Percentiles rank a stretch among this genome's conserved stretches.
These are phyloP conservation scores for Microsporum canis DNA, from an alignment of 2,329 filamentous ascomycete species.

Conservation along the genomic window DNA sequence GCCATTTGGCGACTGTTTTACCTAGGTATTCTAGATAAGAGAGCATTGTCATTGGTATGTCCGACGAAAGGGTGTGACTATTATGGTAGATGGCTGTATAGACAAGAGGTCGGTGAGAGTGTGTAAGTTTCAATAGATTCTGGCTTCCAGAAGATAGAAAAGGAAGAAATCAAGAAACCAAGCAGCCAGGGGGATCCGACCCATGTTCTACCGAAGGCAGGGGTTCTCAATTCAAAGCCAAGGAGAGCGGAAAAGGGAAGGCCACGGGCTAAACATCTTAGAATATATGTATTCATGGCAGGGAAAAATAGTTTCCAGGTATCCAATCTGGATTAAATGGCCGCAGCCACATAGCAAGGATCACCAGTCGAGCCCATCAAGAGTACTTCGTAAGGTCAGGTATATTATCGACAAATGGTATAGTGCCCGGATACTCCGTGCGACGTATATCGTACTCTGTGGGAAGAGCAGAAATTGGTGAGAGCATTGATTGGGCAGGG, in stretches of 20 bases:
- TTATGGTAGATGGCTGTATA: not conserved
- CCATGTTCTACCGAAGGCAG: conserved; percentile 2
- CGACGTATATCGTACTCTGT: not conserved
- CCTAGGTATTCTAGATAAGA: not conserved
- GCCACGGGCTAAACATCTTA: not conserved
- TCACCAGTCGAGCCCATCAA: not conserved
- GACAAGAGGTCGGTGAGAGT: not conserved
- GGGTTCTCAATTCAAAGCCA: not conserved
- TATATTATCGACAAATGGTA: not conserved
- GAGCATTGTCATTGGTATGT: not conserved
- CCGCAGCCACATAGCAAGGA: not conserved
- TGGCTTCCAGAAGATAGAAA: not conserved
- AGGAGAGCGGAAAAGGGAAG: not conserved
- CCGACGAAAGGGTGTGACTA: no score
- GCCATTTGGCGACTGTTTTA: not conserved
- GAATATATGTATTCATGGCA: not conserved
- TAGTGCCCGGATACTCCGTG: not conserved
- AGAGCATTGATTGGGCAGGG: not conserved
- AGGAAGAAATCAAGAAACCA: not conserved
- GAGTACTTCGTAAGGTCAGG: not conserved
- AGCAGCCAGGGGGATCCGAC: not conserved
- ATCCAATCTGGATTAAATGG: not conserved
- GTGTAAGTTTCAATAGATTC: not conserved
- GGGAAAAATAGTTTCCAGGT: not conserved
- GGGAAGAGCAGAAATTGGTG: not conserved